Evolutionary conservation across 805 yeast species (phyloP), one percentile per base, ranked within the genome.

Genomic region (Ogataea methanolica): DNA sequence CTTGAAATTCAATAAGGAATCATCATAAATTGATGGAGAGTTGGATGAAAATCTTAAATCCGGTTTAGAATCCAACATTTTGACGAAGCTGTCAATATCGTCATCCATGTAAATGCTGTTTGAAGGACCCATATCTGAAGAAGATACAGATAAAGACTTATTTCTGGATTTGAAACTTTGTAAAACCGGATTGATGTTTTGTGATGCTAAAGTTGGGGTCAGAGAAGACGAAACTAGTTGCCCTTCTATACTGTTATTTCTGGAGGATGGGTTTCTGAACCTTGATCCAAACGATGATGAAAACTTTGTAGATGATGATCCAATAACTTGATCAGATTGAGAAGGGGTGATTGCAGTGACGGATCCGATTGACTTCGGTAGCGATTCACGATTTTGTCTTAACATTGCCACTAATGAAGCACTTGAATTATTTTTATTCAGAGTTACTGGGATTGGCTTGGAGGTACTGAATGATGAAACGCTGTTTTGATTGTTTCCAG

Each of bases 201-300:
- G 15, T 7, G 14, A n/a, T n/a, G 21, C 22, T 26, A 37, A 21
- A 22, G 54, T 47, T 19, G 52, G 47, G 8, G 44, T 58, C 6
- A 55, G 44, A 2, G 54, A 48, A 9, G 50, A 43, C 17, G 36
- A 37, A 19, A 45, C 50, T n/a, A 52, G 37, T 23, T 53, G 61
- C 9, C 63, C 61, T 41, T 63, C 69, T 9, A 63, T 35, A 50
- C 68, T 63, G 45, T 59, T 59, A 44, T 65, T 52, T 23, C 68
- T 50, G 23, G 63, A 55, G 8, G 56, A 48, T 2, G 58, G 50
- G 11, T 55, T 56, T 47, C 61, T 57, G 40, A 63, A 56, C 42
- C 87, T 68, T n/a, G 83, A 81, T 0, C 88, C 87, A 63, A 84
- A 84, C 0, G 91, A 83, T 0, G 92, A 81, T 2, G 88, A 77